Percentiles rank a stretch among this genome's conserved stretches.
Evolutionary conservation across 805 yeast species (phyloP).

Genomic region (Yarrowia alimentaria): DNA sequence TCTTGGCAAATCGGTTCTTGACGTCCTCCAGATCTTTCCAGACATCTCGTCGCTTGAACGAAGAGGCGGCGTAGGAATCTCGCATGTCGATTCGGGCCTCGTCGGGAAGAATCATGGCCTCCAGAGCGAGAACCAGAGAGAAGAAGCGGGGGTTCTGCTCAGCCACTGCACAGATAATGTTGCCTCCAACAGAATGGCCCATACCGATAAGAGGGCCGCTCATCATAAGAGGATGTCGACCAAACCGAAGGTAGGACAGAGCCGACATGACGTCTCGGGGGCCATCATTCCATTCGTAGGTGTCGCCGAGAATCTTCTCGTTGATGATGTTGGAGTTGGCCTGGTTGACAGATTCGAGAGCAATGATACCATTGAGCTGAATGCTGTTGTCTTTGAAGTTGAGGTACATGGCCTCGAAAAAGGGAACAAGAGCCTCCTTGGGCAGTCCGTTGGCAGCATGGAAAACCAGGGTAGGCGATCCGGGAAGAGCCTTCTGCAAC

Average conservation of each 20-base stretch:
- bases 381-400: constrained; percentile 12
- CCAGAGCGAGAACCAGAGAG: constrained; percentile 31
- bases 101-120: constrained; percentile 31
- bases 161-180: constrained; percentile 26
- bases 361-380: constrained; percentile 26
- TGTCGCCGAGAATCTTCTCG: constrained; percentile 32
- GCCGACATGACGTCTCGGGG: constrained; percentile 29
- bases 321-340: constrained; percentile 32
- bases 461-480: constrained; percentile 18
- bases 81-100: constrained; percentile 12
- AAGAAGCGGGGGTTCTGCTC: constrained; percentile 29
- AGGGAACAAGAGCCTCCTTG: constrained; percentile 3
- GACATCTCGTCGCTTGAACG: constrained; percentile 29
- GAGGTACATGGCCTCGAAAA: constrained; percentile 15
- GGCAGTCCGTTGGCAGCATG: constrained; percentile 27
- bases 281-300: constrained; percentile 31
- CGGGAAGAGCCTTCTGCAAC: constrained; percentile 12
- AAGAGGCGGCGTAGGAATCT: constrained; percentile 11
- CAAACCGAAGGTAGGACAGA: constrained; percentile 27
- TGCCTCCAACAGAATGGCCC: constrained; percentile 35
- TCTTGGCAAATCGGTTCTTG: constrained; percentile 11
- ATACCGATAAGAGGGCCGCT: constrained; percentile 31
- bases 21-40: constrained; percentile 31
- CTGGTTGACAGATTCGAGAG: constrained; percentile 31
- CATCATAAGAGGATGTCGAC: constrained; percentile 27